Evolutionary conservation across 202 grass and related monocot species (phyloP).

Genomic region (Hordeum pubiflorum): DNA sequence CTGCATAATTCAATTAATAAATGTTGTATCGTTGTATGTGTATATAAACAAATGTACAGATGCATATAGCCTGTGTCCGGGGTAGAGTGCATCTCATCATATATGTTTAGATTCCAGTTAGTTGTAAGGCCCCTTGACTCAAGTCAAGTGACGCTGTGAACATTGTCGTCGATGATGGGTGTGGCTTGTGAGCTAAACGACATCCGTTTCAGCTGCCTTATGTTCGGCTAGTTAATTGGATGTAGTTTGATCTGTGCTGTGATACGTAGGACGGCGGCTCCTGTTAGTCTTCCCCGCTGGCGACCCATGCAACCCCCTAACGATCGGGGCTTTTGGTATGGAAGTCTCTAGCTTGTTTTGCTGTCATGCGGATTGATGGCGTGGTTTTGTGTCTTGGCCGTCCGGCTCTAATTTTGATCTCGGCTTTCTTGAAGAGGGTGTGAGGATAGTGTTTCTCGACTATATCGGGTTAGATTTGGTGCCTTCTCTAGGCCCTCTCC

Average conservation of each 20-base stretch:
- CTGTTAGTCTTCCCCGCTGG: too few species aligned
- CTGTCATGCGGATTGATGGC: too few species aligned
- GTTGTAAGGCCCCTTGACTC: background rate
- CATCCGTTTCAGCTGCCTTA: background rate
- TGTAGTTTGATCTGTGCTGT: background rate
- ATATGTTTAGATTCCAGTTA: constrained; percentile 7
- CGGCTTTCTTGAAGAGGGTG: too few species aligned
- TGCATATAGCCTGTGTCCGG: constrained; percentile 1
- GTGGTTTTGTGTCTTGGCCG: too few species aligned
- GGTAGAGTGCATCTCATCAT: constrained; percentile 7
- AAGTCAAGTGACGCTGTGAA: background rate
- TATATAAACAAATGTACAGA: constrained; percentile 53
- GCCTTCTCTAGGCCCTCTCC: too few species aligned
- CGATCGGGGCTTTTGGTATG: too few species aligned
- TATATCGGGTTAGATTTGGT: too few species aligned
- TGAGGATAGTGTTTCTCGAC: too few species aligned
- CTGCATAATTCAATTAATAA: constrained; percentile 41
- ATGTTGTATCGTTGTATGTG: constrained; percentile 30
- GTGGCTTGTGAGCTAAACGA: background rate
- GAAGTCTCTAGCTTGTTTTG: too few species aligned
- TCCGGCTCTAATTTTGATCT: too few species aligned
- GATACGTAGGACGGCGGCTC: too few species aligned
- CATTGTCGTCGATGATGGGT: background rate
- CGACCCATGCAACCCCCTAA: too few species aligned
- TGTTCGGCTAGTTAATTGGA: background rate